phyloP scores from a whole-genome alignment of 495 filamentous ascomycete genomes.

The Polyplosphaeria fusca region DNA sequence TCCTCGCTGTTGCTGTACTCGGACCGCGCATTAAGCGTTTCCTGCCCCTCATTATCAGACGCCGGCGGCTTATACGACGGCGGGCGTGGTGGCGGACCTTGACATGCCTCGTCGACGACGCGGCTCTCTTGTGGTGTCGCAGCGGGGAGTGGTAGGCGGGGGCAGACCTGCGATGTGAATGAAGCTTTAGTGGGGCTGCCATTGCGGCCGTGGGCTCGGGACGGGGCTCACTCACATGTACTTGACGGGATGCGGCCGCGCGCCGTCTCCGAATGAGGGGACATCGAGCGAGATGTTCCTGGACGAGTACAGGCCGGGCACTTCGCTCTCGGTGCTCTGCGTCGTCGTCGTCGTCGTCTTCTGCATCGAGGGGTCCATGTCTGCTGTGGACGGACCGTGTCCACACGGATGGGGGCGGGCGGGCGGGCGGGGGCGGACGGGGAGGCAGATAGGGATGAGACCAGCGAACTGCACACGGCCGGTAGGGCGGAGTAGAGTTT shows the following conservation, averaged over 20 bases:
- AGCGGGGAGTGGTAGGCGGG: slow-evolving; percentile 43
- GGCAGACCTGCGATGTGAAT: slow-evolving; percentile 34
- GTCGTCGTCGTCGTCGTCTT: slow-evolving; percentile 11
- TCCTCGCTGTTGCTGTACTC: slow-evolving; percentile 83
- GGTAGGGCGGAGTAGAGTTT: not conserved
- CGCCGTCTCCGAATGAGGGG: slow-evolving; percentile 21
- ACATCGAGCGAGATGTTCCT: slow-evolving; percentile 38
- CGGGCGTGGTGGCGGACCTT: slow-evolving; percentile 32
- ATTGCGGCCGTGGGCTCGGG: not conserved
- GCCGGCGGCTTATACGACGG: not conserved
- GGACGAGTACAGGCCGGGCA: slow-evolving; percentile 26
- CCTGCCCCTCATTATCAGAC: slow-evolving; percentile 45
- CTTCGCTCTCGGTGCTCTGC: slow-evolving; percentile 7
- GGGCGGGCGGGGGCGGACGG: not conserved
- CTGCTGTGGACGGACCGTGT: not conserved
- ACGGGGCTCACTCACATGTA: slow-evolving; percentile 39
- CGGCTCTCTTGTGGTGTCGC: slow-evolving; percentile 41
- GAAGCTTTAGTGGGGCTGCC: not conserved
- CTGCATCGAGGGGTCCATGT: not conserved
- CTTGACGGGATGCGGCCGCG: slow-evolving; percentile 36
- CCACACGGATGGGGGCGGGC: slow-evolving; percentile 1
- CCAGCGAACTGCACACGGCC: not conserved
- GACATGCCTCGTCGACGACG: slow-evolving; percentile 39
- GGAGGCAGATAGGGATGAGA: not conserved
- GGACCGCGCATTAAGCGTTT: slow-evolving; percentile 87